Evolutionary conservation across 106 monocot genomes (phyloP).

Genomic region (Posidonia australis): DNA sequence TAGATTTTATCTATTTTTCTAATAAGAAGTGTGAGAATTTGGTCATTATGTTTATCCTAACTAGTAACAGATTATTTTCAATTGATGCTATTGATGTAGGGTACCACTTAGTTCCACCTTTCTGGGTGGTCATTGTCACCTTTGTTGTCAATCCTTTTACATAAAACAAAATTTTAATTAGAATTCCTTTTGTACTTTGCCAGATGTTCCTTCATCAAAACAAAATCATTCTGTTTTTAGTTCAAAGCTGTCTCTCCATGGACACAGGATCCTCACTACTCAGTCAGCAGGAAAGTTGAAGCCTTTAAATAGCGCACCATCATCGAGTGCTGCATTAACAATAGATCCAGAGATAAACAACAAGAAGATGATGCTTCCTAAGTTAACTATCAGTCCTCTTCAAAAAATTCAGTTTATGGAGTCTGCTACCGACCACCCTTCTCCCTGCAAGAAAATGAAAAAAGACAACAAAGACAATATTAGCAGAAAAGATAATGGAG

Average conservation of each 20-base stretch:
- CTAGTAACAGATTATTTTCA: too few relatives aligned
- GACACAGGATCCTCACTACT: constrained; percentile 26
- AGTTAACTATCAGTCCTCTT: constrained; percentile 55
- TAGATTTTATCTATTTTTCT: too few relatives aligned
- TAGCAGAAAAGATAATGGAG: neutral
- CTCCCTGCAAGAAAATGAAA: constrained; percentile 9
- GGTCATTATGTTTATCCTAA: too few relatives aligned
- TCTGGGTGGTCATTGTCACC: too few relatives aligned
- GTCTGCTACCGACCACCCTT: constrained; percentile 60
- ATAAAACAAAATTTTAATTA: too few relatives aligned
- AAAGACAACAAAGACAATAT: constrained; percentile 8
- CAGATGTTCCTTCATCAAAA: constrained; percentile 33
- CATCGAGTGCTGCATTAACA: constrained; percentile 22
- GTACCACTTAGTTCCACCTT: too few relatives aligned
- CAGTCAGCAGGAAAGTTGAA: constrained; percentile 37
- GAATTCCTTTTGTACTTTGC: constrained; percentile 2
- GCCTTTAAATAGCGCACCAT: constrained; percentile 13
- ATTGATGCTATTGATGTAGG: too few relatives aligned
- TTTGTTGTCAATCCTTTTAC: too few relatives aligned
- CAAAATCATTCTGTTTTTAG: constrained; percentile 23
- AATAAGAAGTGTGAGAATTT: too few relatives aligned
- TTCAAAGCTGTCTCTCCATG: constrained; percentile 46
- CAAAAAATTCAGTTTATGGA: constrained; percentile 66
- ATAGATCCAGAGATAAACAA: constrained; percentile 35
- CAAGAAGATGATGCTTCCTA: constrained; percentile 43